A percentile compares a stretch with the other conserved stretches of the same genome.
phyloP scores from a whole-genome alignment of 2,329 filamentous ascomycete genomes.

The Fusarium graminum region DNA sequence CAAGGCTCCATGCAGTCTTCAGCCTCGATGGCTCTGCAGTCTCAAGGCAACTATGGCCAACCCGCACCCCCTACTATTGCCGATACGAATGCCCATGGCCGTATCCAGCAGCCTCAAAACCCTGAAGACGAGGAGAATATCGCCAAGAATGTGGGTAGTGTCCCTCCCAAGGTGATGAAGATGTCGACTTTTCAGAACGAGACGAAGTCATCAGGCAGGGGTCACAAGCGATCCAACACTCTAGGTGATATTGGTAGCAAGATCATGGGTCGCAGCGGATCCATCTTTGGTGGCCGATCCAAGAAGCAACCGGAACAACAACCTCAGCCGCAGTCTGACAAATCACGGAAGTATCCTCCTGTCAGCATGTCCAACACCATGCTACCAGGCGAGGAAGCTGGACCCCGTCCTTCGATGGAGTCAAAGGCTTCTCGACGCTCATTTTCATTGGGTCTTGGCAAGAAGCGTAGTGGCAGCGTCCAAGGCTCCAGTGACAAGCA shows the following conservation, averaged over 20 bases:
- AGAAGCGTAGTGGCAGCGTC: slow-evolving; percentile 78
- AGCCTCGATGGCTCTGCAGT: slow-evolving; percentile 71
- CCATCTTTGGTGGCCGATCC: slow-evolving; percentile 77
- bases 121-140: slow-evolving; percentile 75
- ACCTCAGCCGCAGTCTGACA: slow-evolving; percentile 67
- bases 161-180: slow-evolving; percentile 69
- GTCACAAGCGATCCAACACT: slow-evolving; percentile 79
- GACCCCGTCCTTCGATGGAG: slow-evolving; percentile 74
- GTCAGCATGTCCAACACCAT: slow-evolving; percentile 87
- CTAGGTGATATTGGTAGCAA: slow-evolving; percentile 87
- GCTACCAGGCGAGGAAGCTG: slow-evolving; percentile 67
- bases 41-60: slow-evolving; percentile 82
- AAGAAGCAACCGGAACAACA: slow-evolving; percentile 67
- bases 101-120: slow-evolving; percentile 80
- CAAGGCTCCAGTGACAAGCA: slow-evolving; percentile 69
- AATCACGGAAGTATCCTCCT: slow-evolving; percentile 83
- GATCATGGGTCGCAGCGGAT: slow-evolving; percentile 85
- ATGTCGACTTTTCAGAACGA: slow-evolving; percentile 70
- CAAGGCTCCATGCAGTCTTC: slow-evolving; percentile 82
- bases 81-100: slow-evolving; percentile 88
- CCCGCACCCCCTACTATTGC: slow-evolving; percentile 89
- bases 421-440: slow-evolving; percentile 76
- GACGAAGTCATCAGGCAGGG: slow-evolving; percentile 62
- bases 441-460: slow-evolving; percentile 76
- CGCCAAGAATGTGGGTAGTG: slow-evolving; percentile 71